A percentile compares a stretch with the other conserved stretches of the same genome.
These are phyloP conservation scores for Fusarium phyllophilum DNA, from an alignment of 2,329 filamentous ascomycete genomes.

Conservation along the genomic window DNA sequence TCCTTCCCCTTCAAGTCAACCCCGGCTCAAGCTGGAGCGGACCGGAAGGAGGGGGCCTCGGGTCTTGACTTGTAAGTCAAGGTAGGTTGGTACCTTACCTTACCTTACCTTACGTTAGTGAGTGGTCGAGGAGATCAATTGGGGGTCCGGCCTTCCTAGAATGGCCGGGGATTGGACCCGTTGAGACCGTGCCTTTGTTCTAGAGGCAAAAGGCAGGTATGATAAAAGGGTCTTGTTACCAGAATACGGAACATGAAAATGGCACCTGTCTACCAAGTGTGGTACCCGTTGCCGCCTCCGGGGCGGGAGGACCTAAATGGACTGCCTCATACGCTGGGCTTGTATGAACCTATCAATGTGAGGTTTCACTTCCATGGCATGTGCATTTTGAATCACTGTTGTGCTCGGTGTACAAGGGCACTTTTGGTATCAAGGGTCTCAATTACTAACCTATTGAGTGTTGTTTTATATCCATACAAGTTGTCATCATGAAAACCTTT, in stretches of 20 bases:
- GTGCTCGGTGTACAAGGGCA: background rate
- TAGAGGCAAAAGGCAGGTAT: constrained; percentile 15
- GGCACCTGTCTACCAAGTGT: constrained; percentile 21
- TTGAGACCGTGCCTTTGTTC: constrained; percentile 22
- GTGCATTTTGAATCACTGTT: constrained; percentile 2
- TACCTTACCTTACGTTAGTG: background rate
- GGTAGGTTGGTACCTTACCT: background rate
- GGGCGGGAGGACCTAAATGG: background rate
- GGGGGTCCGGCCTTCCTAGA: constrained; percentile 16
- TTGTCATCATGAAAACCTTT: constrained; percentile 18
- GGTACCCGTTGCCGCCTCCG: constrained; percentile 28
- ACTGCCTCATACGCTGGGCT: background rate
- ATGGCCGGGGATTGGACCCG: constrained; percentile 18
- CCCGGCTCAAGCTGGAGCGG: constrained; percentile 19
- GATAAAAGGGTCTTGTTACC: constrained; percentile 11
- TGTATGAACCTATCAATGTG: constrained; percentile 19
- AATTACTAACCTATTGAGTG: background rate
- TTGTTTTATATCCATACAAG: background rate
- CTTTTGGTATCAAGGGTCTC: background rate
- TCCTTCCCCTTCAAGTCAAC: background rate
- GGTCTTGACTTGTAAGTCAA: constrained; percentile 2
- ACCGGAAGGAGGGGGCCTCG: constrained; percentile 9
- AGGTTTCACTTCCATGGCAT: constrained; percentile 4
- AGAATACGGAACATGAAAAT: constrained; percentile 20
- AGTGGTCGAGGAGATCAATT: constrained; percentile 4